Percentiles rank a stretch among this genome's conserved stretches.
These are phyloP conservation scores for Fomitopsis schrenkii DNA, from an alignment of 1,284 basidiomycete species.

Conservation along the genomic window DNA sequence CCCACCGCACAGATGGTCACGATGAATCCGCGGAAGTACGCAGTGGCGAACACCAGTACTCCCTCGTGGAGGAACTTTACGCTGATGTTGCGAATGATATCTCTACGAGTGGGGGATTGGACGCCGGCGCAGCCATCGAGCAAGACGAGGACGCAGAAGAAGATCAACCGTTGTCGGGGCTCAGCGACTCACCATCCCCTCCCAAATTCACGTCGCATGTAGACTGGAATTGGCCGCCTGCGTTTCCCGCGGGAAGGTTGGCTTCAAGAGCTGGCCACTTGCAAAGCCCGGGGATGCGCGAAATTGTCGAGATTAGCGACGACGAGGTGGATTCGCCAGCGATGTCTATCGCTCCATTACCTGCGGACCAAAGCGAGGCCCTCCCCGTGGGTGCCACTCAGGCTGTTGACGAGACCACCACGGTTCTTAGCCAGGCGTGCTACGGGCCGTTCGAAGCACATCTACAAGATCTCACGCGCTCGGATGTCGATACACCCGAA, in stretches of 20 bases:
- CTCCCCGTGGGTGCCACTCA: not conserved
- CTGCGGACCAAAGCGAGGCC: not conserved
- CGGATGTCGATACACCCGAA: not conserved
- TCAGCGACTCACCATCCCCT: slow-evolving; percentile 1
- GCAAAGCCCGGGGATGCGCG: slow-evolving; percentile 7
- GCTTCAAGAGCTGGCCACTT: slow-evolving; percentile 26
- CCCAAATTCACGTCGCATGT: slow-evolving; percentile 23
- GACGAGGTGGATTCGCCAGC: slow-evolving; percentile 17
- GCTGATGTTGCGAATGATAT: slow-evolving; percentile 6
- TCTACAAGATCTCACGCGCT: not conserved
- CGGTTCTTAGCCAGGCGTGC: too few relatives aligned
- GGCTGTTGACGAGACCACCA: not conserved
- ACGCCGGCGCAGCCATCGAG: not conserved
- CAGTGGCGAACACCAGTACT: not conserved
- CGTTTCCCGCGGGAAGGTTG: slow-evolving; percentile 25
- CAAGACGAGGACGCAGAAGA: not conserved
- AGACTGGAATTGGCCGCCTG: slow-evolving; percentile 36
- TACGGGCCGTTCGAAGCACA: not conserved
- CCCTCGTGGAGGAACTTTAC: not conserved
- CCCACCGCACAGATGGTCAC: not conserved
- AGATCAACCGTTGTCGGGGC: not conserved
- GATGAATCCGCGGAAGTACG: not conserved
- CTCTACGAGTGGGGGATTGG: not conserved
- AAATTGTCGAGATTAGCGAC: slow-evolving; percentile 24
- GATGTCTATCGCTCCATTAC: not conserved